Percentiles rank a stretch among this genome's conserved stretches.
These are phyloP conservation scores for Cryphonectria radicalis DNA, from an alignment of 2,329 filamentous ascomycete genomes.

Conservation along the genomic window DNA sequence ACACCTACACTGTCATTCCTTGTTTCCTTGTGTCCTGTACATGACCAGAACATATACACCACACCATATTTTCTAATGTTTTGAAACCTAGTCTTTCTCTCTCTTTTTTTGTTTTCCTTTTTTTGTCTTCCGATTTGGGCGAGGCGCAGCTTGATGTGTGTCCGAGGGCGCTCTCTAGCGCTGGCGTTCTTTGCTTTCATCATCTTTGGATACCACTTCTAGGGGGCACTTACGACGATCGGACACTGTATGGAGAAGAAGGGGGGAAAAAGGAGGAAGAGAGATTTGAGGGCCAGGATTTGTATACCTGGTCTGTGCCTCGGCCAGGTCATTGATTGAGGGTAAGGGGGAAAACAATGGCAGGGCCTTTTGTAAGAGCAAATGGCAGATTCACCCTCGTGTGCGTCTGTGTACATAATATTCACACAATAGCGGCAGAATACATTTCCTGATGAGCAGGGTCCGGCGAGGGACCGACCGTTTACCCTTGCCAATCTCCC, in stretches of 20 bases:
- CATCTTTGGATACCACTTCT: constrained; percentile 31
- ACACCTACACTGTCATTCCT: constrained; percentile 5
- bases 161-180: constrained; percentile 25
- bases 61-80: constrained; percentile 30
- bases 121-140: background rate
- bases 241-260: constrained; percentile 25
- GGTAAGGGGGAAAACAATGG: background rate
- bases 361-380: constrained; percentile 13
- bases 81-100: constrained; percentile 25
- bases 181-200: constrained; percentile 27
- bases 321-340: constrained; percentile 19
- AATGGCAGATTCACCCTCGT: constrained; percentile 12
- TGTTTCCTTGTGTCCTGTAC: constrained; percentile 19
- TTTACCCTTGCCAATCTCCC: background rate
- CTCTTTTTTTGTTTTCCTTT: background rate
- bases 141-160: constrained; percentile 24
- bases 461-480: constrained; percentile 8
- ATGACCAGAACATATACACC: constrained; percentile 26
- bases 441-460: constrained; percentile 21
- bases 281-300: constrained; percentile 20
- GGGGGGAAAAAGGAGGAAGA: background rate
- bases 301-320: constrained; percentile 9
- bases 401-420: constrained; percentile 26
- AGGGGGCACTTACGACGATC: constrained; percentile 25
- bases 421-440: constrained; percentile 20